Evolutionary conservation across 352 stramenopile species (phyloP).

Genomic region (Globisporangium lucens): DNA sequence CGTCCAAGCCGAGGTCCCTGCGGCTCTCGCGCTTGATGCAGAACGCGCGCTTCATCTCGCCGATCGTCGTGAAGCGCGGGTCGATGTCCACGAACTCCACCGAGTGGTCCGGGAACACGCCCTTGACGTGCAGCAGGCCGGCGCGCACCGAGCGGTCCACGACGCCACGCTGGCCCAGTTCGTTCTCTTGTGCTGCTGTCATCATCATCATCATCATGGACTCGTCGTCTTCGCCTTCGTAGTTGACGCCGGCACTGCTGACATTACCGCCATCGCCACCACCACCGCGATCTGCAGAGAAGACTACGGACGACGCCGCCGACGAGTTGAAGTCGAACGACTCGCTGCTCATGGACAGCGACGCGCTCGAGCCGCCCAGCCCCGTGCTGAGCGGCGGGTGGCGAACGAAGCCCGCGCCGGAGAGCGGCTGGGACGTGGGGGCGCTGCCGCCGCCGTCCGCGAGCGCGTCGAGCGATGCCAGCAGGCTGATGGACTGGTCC

Average conservation of each 20-base stretch:
- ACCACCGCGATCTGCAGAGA: not conserved
- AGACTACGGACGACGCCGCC: slow-evolving; percentile 9
- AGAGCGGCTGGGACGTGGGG: not conserved
- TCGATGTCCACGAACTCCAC: slow-evolving; percentile 82
- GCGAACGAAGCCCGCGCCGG: not conserved
- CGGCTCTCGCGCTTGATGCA: slow-evolving; percentile 50
- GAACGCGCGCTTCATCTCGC: slow-evolving; percentile 61
- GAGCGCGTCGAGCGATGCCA: slow-evolving; percentile 52
- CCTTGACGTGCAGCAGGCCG: slow-evolving; percentile 74
- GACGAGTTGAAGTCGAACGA: slow-evolving; percentile 38
- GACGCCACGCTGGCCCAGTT: slow-evolving; percentile 16
- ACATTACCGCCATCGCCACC: not conserved
- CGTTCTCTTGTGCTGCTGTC: not conserved
- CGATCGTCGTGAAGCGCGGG: slow-evolving; percentile 61
- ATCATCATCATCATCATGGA: slow-evolving; percentile 6
- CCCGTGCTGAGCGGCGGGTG: slow-evolving; percentile 13
- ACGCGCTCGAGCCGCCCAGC: slow-evolving; percentile 15
- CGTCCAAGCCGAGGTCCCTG: slow-evolving; percentile 42
- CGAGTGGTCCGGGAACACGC: slow-evolving; percentile 78
- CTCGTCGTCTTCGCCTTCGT: slow-evolving; percentile 20
- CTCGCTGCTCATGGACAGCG: slow-evolving; percentile 22
- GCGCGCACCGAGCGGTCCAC: slow-evolving; percentile 51
- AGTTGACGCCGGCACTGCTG: not conserved
- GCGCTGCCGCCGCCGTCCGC: not conserved
- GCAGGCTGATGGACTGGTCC: slow-evolving; percentile 62